Base-by-base conservation (phyloP, 768 basidiomycete species). In the Daedalea quercina region DNA sequence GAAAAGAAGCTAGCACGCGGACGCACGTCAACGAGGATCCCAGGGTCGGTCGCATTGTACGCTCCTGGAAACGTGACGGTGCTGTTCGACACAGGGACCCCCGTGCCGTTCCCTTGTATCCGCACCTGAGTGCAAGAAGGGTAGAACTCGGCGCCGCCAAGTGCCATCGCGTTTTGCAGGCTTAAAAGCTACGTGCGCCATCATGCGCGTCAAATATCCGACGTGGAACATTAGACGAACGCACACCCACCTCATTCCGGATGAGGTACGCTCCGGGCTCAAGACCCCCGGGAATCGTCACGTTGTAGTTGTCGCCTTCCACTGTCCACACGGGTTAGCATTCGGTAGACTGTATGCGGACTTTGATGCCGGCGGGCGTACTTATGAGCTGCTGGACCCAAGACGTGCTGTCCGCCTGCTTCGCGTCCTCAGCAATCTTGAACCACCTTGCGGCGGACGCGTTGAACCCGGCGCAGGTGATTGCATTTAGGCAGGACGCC, bases 61-160 rank as follows among this genome's bases (percentile, higher is more conserved):
- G 78, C 87, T 22, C 88, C 88, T 1, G 89, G 89, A 54, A 90
- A 73, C 33, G 68, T 72, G 37, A 86, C 86, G 13, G 58, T 60
- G 11, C 46, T 19, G 35, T 83, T 79, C 46, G 84, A 78, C 54
- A 63, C 66, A 1, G 84, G 83, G 0, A 56, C 63, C 13, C 78
- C 82, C 1, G 73, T 75, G 43, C 75, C 75, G 47, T 69, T 75
- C 11, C 87, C 86, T 1, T 73, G 68, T 34, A 90, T 65, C 35
- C 63, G 69, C 55, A 86, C 63, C 67, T 78, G 76, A 8, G 76
- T 71, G 63, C 87, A 90, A 15, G 79, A 78, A 0, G 84, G 81
- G 67, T 89, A 90, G 65, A 87, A 89, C 67, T 90, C 87, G 1
- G 85, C 86, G 22, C 84, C 84, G 2, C 80, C 79, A 3, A 60